Base-by-base conservation (phyloP, 2,329 filamentous ascomycete genomes). In the Parafenestella ontariensis region DNA sequence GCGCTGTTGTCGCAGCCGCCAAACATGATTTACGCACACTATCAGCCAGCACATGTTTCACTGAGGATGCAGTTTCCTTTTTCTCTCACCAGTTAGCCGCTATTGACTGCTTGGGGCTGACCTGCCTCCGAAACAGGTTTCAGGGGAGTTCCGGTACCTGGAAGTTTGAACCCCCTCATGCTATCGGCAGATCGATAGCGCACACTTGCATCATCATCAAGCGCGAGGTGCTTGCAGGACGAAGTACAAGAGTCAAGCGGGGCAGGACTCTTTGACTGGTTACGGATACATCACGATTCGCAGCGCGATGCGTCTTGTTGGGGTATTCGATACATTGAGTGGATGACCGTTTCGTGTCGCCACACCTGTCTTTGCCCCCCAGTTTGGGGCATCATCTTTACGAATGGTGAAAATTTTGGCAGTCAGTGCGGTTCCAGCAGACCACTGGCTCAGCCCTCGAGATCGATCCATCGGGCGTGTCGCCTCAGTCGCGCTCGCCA, bases 11-110 rank as follows among this genome's bases (percentile, higher is more conserved):
- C 24, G 42, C 40, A 42, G 37, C 20, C 13, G 15, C 37, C 15
- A 21, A n/a, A 23, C 11, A 23, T 40, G 37, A 40, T 24, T 46
- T 21, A 40, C 26, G 18, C 29, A 49, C n/a, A 36, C 33, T 17
- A 48, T 51, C 31, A 24, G 24, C n/a, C 37, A 33, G 33, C 37
- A 50, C 28, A n/a, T 42, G 50, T 58, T 29, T 58, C 43, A 53
- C 42, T 24, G 15, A 46, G 50, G 54, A 58, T 34, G 15, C 34
- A 17, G 31, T 50, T 57, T 43, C 54, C 49, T 50, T 13, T 49
- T 57, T 18, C 21, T 42, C 15, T 26, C 15, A 11, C 23, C n/a
- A 13, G 10, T 28, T 56, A 52, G 49, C 46, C 46, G 49, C 49
- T 52, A 31, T 41, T 23, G 37, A 34, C 5, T 13, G 4, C 13